A percentile compares a stretch with the other conserved stretches of the same genome.
Evolutionary conservation across 2,329 filamentous ascomycete species (phyloP).

Genomic region (Dichotomopilus funicola): DNA sequence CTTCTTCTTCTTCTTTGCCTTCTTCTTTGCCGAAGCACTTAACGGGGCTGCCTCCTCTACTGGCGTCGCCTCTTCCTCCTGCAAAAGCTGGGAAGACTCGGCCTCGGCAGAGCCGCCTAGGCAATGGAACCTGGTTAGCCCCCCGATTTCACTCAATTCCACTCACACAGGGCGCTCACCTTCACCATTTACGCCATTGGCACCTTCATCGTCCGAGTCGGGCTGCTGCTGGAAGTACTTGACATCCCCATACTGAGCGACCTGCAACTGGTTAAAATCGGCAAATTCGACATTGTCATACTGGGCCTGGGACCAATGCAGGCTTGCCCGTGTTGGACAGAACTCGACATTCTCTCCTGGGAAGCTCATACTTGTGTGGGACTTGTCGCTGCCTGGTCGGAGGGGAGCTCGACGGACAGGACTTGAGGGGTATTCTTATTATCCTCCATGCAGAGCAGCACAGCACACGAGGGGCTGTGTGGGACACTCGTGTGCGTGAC

Average conservation of each 20-base stretch:
- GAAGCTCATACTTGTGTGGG: constrained; percentile 38
- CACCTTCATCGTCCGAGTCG: constrained; percentile 36
- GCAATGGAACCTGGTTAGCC: too few species aligned
- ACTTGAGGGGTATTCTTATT: constrained; percentile 28
- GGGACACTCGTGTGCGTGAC: background rate
- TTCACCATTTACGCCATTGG: constrained; percentile 19
- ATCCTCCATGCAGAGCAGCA: constrained; percentile 27
- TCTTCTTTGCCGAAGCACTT: constrained; percentile 19
- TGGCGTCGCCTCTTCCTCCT: constrained; percentile 14
- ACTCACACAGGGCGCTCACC: constrained; percentile 10
- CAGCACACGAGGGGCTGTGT: background rate
- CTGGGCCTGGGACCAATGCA: constrained; percentile 35
- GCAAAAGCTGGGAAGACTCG: too few species aligned
- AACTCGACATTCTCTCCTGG: constrained; percentile 30
- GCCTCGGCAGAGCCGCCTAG: too few species aligned
- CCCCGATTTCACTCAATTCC: too few species aligned
- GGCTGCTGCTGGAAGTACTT: constrained; percentile 34
- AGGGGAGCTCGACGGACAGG: constrained; percentile 27
- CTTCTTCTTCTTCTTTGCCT: constrained; percentile 20
- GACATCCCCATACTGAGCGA: constrained; percentile 37
- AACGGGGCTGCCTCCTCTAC: constrained; percentile 8
- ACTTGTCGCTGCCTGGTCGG: constrained; percentile 19
- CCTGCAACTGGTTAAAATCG: constrained; percentile 36
- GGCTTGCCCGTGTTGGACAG: constrained; percentile 35
- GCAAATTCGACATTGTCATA: constrained; percentile 35